Base-by-base conservation (phyloP, 441 rosid genomes). In the Manihot esculenta region DNA sequence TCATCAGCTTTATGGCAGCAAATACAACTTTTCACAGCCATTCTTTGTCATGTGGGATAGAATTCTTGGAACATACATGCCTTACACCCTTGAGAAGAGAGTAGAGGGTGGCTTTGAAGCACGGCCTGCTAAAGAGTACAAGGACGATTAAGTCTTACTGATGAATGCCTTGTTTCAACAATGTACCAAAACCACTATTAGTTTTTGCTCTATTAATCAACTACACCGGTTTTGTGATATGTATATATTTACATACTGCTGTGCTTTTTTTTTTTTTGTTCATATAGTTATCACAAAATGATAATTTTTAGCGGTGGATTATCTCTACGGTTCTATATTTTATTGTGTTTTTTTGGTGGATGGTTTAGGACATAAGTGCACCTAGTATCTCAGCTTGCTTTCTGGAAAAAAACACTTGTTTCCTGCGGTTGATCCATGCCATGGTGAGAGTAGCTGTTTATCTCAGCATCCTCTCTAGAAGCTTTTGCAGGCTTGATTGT, bases 11-110 rank as follows among this genome's bases (percentile, higher is more conserved):
- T 88, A 88, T 8, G 99, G 99, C 7, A 90, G 58, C 76, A 94
- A 92, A 81, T 88, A 88, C 86, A 94, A 94, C 83, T 94, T 90
- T 80, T 87, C 97, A 2, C 99, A 92, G 79, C 99, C 99, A 3
- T 94, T 94, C 88, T 94, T 94, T 18, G 84, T 90, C 45, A 74
- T 84, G 82, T 94, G 99, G 99, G 99, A 94, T 78, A 81, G 79
- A 85, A 86, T 94, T 70, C 88, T 94, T 0, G 97, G 99, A 57
- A 94, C 99, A 15, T 81, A 92, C 67, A 85, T 94, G 98, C 94
- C 99, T 48, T 94, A 94, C 71, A 69, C 91, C 7, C 92, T 94
- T 24, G 93, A 86, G 84, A 88, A 81, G 83, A 87, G 89, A 77
- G 82, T 56, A 45, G 89, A 65, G 2, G 99, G 98, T 10, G 97